Evolutionary conservation across 2,329 filamentous ascomycete species (phyloP), one percentile per base, ranked within the genome.

Genomic region (Aspergillus sp.): DNA sequence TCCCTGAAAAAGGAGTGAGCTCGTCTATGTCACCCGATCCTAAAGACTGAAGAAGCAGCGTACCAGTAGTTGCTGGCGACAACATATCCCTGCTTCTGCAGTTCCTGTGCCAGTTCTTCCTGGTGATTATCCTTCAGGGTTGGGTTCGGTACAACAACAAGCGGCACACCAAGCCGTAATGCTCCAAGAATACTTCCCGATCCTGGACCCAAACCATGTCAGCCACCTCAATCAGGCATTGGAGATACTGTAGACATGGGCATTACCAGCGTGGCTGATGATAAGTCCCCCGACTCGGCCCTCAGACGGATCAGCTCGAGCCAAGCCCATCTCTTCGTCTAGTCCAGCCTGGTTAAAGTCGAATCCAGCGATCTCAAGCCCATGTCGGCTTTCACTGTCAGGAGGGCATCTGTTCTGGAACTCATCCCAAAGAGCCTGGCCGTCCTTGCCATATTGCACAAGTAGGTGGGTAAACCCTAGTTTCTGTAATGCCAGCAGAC

Each of bases 121-220:
- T 99, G 95, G 73, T 99, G 95, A 70, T 99, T 94, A 71, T 96
- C 88, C 68, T 97, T 84, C 0, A 99, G 84, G 6, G 82, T 81
- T 1, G 87, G 84, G 74, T 99, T 99, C 2, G 94, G 91, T 2
- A 99, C 92, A 0, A 97, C 91, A 53, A 99, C 84, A n/a, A 98
- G 80, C 2, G 91, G 89, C 0, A 92, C 80, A 13, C 87, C 85
- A 55, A 90, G 80, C 47, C 91, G 87, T 63, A 96, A 85, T 0
- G 89, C 91, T 73, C 93, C 92, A 0, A 98, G 82, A 28, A 98
- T 92, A 3, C 91, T 92, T 8, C 95, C 95, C 12, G 94, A 93
- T 15, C 94, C 93, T 97, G 55, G 48, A 15, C 13, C 25, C 54
- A 17, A 7, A 56, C 69, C 23, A 67, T 41, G 51, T 56, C 32